phyloP scores from a whole-genome alignment of 2,329 filamentous ascomycete species.

The Diaporthe vexans region DNA sequence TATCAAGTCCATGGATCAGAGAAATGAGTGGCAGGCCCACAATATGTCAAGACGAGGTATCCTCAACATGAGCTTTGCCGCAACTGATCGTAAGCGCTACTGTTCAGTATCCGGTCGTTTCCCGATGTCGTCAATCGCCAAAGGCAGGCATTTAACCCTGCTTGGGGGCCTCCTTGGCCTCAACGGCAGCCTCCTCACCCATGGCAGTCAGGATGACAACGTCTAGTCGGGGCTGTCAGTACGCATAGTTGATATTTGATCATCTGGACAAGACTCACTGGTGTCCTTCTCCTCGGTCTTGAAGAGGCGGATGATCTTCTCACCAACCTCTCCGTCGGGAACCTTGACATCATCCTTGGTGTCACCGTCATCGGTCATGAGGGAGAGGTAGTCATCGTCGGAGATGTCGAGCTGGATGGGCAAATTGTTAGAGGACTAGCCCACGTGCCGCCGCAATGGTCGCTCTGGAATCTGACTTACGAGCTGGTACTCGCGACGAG shows the following conservation, averaged over 20 bases:
- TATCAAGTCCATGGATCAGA: constrained; percentile 43
- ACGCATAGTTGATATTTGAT: neutral
- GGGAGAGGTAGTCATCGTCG: constrained; percentile 94
- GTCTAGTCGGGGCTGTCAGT: constrained; percentile 66
- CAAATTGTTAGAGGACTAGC: constrained; percentile 15
- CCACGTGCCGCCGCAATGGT: constrained; percentile 17
- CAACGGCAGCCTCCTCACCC: constrained; percentile 93
- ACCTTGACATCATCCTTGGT: constrained; percentile 96
- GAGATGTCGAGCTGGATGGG: constrained; percentile 84
- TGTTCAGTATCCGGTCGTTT: constrained; percentile 40
- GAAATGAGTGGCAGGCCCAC: constrained; percentile 40
- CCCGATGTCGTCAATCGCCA: constrained; percentile 23
- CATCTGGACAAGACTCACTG: constrained; percentile 73
- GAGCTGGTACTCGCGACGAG: constrained; percentile 91
- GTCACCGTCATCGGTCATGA: constrained; percentile 88
- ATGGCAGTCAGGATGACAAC: constrained; percentile 95
- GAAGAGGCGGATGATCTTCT: constrained; percentile 88
- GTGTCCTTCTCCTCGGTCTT: constrained; percentile 88
- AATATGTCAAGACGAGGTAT: constrained; percentile 38
- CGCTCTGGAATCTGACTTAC: constrained; percentile 69
- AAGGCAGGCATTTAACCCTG: constrained; percentile 47
- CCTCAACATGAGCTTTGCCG: constrained; percentile 41
- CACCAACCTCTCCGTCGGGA: constrained; percentile 89
- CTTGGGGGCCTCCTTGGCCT: constrained; percentile 90
- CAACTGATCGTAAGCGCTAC: constrained; percentile 39